Conservation (phyloP, 306 rosid genomes). For the Morella rubra region DNA sequence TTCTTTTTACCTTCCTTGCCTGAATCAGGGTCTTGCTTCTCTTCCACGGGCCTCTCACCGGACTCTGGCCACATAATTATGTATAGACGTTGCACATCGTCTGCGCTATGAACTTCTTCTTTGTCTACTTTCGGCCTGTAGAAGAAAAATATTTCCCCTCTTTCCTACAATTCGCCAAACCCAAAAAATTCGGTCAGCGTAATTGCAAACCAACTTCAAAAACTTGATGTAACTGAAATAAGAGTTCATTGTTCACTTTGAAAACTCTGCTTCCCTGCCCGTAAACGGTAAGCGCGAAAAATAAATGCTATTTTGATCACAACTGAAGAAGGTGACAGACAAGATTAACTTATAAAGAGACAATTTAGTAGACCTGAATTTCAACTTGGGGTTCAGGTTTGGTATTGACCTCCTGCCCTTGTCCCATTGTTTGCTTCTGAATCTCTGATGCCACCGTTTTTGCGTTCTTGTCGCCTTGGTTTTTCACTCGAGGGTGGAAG, state of each 20-base stretch:
- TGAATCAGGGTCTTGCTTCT: conserved; percentile 38
- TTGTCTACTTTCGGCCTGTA: conserved; percentile 49
- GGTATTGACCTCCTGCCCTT: conserved; percentile 33
- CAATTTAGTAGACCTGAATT: conserved; percentile 39
- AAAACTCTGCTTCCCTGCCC: too few relatives aligned
- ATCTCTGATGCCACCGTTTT: neutral
- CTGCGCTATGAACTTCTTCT: conserved; percentile 53
- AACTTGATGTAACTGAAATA: too few relatives aligned
- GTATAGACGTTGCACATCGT: conserved; percentile 59
- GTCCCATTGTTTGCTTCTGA: conserved; percentile 24
- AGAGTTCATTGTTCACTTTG: too few relatives aligned
- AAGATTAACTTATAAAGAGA: neutral
- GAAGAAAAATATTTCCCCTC: conserved; percentile 66
- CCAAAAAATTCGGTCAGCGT: neutral
- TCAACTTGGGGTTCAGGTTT: conserved; percentile 39
- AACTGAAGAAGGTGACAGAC: too few relatives aligned
- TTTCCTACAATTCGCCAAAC: conserved; percentile 36
- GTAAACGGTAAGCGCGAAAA: too few relatives aligned
- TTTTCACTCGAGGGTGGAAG: neutral
- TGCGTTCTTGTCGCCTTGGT: neutral
- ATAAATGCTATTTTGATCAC: too few relatives aligned
- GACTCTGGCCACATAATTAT: conserved; percentile 48
- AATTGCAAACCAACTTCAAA: neutral
- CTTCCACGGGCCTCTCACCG: conserved; percentile 46
- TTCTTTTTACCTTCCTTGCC: conserved; percentile 41